Evolutionary conservation across 192 early-diverging fungal genomes (phyloP), one percentile per base, ranked within the genome.

Genomic region (Podila verticillata): DNA sequence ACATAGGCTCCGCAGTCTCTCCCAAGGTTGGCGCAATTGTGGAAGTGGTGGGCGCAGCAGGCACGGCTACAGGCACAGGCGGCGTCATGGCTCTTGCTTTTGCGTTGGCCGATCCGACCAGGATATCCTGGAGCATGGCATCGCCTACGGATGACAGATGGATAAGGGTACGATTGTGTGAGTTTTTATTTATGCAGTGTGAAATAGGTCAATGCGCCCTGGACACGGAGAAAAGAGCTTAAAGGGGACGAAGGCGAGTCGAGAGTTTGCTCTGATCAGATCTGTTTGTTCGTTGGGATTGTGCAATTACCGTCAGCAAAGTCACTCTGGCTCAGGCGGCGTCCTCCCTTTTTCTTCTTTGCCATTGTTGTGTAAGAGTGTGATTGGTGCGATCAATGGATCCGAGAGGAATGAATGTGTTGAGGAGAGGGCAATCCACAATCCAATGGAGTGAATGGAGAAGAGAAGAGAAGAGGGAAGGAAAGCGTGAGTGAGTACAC

Each of bases 271-370:
- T 34, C 20, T 26, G 12, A 62, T 62, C 8, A 29, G 17, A 13
- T 44, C 48, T 2, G 20, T 15, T 7, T 44, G 13, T 44, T 44
- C 10, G 5, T 39, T 39, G 39, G 0, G 39, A 44, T 44, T 12
- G 36, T 12, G 9, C 39, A 12, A 15, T 60, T 68, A 74, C 73
- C 51, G 28, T 30, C 65, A 19, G 39, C 73, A 74, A 67, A 68
- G 20, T 74, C 73, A 29, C 60, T 68, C 5, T 9, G 4, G 32
- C 73, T 74, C 24, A 49, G 2, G 28, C 73, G 65, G 17, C 60
- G 39, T 30, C 28, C 58, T 24, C 73, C 66, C 63, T 74, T 74
- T 48, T 74, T 74, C 73, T 74, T 74, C 29, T 74, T 74, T 30
- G 36, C 57, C 66, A 68, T 74, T 20, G 26, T 39, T 24, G 51